A percentile compares a stretch with the other conserved stretches of the same genome.
Conservation (phyloP, 2,329 filamentous ascomycete species). For the Alternaria consortialis region DNA sequence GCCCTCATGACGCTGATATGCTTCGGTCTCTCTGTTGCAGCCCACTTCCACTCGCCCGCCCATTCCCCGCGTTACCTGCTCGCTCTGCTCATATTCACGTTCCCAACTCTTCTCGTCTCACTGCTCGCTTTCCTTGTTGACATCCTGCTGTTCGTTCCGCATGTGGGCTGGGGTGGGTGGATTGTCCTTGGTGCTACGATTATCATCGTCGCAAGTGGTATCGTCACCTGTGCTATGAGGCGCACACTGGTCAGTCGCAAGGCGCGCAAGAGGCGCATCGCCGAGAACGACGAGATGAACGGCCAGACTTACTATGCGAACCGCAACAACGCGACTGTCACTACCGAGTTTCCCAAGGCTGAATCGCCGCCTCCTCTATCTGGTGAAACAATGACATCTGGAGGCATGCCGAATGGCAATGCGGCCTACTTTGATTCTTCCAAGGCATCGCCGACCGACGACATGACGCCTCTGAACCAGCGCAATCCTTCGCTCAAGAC, state of each 20-base stretch:
- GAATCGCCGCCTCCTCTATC: constrained; percentile 64
- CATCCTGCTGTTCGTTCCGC: constrained; percentile 91
- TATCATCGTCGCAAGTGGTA: constrained; percentile 78
- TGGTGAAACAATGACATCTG: constrained; percentile 65
- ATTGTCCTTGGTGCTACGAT: constrained; percentile 90
- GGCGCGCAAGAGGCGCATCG: constrained; percentile 89
- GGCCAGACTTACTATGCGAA: constrained; percentile 84
- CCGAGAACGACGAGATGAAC: constrained; percentile 96
- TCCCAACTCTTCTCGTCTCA: constrained; percentile 83
- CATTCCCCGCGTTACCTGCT: constrained; percentile 92
- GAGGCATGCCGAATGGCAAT: constrained; percentile 62
- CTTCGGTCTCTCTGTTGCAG: constrained; percentile 78
- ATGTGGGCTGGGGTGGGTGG: constrained; percentile 93
- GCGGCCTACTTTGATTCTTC: constrained; percentile 71
- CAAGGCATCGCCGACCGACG: constrained; percentile 70
- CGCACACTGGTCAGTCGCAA: constrained; percentile 90
- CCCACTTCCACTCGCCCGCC: constrained; percentile 86
- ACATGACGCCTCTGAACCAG: constrained; percentile 74
- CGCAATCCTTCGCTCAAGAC: constrained; percentile 69
- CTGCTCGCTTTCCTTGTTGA: constrained; percentile 92
- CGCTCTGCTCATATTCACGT: constrained; percentile 81
- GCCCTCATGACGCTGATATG: constrained; percentile 86
- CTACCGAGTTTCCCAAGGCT: constrained; percentile 57
- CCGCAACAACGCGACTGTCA: constrained; percentile 47
- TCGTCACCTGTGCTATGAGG: constrained; percentile 94